A percentile compares a stretch with the other conserved stretches of the same genome.
Evolutionary conservation across 495 filamentous ascomycete species (phyloP).

Genomic region (Cercophora scortea): DNA sequence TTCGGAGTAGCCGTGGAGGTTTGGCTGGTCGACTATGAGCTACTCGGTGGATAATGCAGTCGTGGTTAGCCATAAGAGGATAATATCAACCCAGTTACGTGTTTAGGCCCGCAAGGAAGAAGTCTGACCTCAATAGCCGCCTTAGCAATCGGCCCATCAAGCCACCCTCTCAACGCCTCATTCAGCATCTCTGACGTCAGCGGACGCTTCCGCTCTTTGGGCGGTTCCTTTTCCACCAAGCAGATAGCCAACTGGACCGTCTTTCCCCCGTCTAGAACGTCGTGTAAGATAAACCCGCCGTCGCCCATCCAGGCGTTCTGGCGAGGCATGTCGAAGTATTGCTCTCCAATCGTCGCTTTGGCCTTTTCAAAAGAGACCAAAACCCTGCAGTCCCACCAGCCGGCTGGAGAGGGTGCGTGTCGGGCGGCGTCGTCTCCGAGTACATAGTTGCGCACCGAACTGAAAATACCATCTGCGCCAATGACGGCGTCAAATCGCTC

Average conservation of each 20-base stretch:
- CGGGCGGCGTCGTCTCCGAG: background rate
- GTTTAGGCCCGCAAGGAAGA: no score
- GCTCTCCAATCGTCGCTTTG: constrained; percentile 5
- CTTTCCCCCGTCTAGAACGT: constrained; percentile 3
- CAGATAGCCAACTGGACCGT: constrained; percentile 10
- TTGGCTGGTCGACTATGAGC: background rate
- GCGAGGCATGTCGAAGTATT: constrained; percentile 6
- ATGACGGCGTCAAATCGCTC: constrained; percentile 17
- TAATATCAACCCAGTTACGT: background rate
- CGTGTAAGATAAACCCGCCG: constrained; percentile 8
- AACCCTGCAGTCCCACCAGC: constrained; percentile 14
- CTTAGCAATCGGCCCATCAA: background rate
- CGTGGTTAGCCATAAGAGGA: background rate
- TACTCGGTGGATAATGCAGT: background rate
- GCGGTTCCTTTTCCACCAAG: background rate
- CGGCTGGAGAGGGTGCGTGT: constrained; percentile 1
- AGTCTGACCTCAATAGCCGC: background rate
- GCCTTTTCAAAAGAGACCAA: constrained; percentile 11
- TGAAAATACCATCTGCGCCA: constrained; percentile 22
- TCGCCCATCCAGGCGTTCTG: constrained; percentile 17
- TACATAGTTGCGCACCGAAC: constrained; percentile 12
- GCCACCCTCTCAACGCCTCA: background rate
- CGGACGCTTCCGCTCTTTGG: background rate
- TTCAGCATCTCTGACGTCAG: background rate
- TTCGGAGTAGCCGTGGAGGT: background rate